Evolutionary conservation across 257 asterid genomes (phyloP).

Genomic region (Anisodus acutangulus): DNA sequence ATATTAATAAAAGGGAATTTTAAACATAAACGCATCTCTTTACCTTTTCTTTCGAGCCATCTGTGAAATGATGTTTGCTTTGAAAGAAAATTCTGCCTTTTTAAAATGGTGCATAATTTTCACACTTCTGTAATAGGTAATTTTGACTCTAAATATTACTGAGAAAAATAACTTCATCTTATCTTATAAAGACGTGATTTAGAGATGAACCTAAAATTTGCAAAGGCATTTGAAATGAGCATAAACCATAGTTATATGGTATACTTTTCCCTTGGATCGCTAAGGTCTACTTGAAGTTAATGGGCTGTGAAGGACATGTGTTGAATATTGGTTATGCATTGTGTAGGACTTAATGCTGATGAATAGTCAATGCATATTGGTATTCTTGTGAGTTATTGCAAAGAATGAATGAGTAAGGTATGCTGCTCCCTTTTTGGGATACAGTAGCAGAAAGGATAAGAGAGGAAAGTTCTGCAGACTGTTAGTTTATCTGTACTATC

Average conservation of each 20-base stretch:
- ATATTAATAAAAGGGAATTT: neutral
- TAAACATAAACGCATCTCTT: neutral
- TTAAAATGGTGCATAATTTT: neutral
- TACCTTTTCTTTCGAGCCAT: neutral
- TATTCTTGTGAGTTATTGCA: neutral
- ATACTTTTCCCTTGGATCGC: neutral
- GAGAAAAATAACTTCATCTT: neutral
- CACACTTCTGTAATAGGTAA: neutral
- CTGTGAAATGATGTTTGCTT: neutral
- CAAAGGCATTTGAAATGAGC: conserved; percentile 11
- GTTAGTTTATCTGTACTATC: conserved; percentile 2
- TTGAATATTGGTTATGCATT: conserved; percentile 4
- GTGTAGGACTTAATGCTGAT: neutral
- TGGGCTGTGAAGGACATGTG: conserved; percentile 14
- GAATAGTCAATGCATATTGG: neutral
- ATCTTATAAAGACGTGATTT: neutral
- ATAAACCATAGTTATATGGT: neutral
- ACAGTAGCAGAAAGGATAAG: conserved; percentile 4
- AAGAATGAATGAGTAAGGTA: conserved; percentile 5
- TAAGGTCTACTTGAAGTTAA: neutral
- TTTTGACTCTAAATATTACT: conserved; percentile 3
- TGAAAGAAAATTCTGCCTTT: neutral
- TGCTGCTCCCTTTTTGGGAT: conserved; percentile 4
- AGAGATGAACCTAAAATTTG: neutral
- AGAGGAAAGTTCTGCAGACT: conserved; percentile 12